Percentiles rank a stretch among this genome's conserved stretches.
These are phyloP conservation scores for Fusarium fujikuroi DNA, from an alignment of 2,329 filamentous ascomycete genomes.

Conservation along the genomic window DNA sequence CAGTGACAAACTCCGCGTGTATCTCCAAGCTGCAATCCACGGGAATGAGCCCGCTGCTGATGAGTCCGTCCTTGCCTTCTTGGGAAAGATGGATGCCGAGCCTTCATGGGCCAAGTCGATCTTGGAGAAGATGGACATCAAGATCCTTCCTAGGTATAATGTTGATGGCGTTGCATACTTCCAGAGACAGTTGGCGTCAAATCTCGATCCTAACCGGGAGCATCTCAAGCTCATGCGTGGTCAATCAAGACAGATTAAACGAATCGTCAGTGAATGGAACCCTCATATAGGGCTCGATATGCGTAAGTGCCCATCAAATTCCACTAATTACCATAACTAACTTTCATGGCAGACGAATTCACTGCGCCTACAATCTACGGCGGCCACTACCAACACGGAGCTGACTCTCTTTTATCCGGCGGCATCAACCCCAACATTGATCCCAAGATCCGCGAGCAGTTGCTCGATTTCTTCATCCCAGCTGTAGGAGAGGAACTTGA, in stretches of 20 bases:
- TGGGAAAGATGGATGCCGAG: conserved; percentile 22
- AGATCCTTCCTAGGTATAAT: conserved; percentile 15
- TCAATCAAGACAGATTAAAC: conserved; percentile 8
- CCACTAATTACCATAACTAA: fast-evolving
- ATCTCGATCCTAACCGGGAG: conserved; percentile 16
- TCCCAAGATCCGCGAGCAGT: conserved; percentile 3
- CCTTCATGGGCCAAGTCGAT: conserved; percentile 1
- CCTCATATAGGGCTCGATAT: conserved; percentile 15
- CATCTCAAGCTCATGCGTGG: conserved; percentile 7
- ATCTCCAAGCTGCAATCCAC: conserved; percentile 17
- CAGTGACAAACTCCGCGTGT: background rate
- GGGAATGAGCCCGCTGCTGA: conserved; percentile 24
- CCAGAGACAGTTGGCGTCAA: conserved; percentile 8
- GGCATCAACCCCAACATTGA: conserved; percentile 23
- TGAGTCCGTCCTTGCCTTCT: background rate
- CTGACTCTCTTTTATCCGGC: background rate
- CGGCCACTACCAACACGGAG: conserved; percentile 1
- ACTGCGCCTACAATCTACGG: conserved; percentile 6
- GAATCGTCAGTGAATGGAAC: background rate
- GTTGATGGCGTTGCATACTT: conserved; percentile 22
- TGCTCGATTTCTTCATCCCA: conserved; percentile 13
- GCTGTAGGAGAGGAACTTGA: background rate
- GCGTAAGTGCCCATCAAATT: background rate
- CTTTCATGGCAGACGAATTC: background rate
- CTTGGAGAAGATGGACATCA: conserved; percentile 25